Percentiles rank a stretch among this genome's conserved stretches.
Evolutionary conservation across 1,284 basidiomycete genomes (phyloP).

Genomic region (Leccinum pachyderme): DNA sequence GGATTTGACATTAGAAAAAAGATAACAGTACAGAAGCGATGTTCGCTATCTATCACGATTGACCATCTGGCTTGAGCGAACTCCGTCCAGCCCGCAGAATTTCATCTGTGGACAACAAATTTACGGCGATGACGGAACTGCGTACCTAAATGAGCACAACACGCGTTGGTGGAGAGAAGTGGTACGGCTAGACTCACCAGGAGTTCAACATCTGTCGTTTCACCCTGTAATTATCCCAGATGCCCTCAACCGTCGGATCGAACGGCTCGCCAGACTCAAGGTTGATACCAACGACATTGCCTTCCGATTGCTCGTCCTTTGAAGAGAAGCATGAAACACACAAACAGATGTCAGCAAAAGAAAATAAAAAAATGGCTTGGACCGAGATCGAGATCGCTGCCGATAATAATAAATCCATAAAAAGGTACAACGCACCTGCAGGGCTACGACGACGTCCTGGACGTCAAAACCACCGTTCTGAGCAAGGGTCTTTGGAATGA

Average conservation of each 20-base stretch:
- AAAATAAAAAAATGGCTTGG: not conserved
- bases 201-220: slow-evolving; percentile 99
- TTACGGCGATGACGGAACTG: slow-evolving; percentile 97
- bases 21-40: slow-evolving; percentile 23
- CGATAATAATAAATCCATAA: slow-evolving; percentile 4
- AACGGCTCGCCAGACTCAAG: slow-evolving; percentile 94
- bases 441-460: slow-evolving; percentile 88
- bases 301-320: slow-evolving; percentile 91
- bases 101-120: slow-evolving; percentile 94
- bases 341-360: not conserved
- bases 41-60: slow-evolving; percentile 43
- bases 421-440: slow-evolving; percentile 60
- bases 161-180: slow-evolving; percentile 16
- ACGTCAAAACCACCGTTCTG: slow-evolving; percentile 98
- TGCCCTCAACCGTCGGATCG: slow-evolving; percentile 91
- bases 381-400: slow-evolving; percentile 10
- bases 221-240: slow-evolving; percentile 99
- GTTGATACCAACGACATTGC: slow-evolving; percentile 89
- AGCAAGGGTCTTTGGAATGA: slow-evolving; percentile 97
- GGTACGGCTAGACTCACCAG: slow-evolving; percentile 54
- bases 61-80: slow-evolving; percentile 79
- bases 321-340: not conserved
- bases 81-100: slow-evolving; percentile 92
- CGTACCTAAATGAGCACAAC: slow-evolving; percentile 20
- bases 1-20: slow-evolving; percentile 15